Evolutionary conservation across 2,329 filamentous ascomycete genomes (phyloP).

Genomic region (Periconia macrospinosa): DNA sequence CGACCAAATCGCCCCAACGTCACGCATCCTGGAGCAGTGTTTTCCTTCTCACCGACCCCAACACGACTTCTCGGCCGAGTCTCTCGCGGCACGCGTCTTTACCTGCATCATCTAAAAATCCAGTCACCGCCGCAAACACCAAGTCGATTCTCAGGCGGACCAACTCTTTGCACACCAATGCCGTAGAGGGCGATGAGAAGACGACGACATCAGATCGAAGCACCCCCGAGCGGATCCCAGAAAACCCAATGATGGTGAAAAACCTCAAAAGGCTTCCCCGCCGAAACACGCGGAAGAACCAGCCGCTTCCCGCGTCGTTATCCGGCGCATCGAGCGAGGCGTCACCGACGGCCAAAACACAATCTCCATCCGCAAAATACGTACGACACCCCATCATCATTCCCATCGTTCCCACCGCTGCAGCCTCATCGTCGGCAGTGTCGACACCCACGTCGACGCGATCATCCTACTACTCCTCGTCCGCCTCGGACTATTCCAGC

Average conservation of each 20-base stretch:
- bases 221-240: not conserved
- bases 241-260: conserved; percentile 2
- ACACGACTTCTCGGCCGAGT: not conserved
- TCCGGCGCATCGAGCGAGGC: not conserved
- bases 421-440: not conserved
- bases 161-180: not conserved
- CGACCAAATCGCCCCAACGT: not conserved
- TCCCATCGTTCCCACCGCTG: not conserved
- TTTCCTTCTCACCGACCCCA: not conserved
- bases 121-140: not conserved
- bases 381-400: not conserved
- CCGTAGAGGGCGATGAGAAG: not conserved
- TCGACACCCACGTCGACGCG: not conserved
- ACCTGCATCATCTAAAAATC: not conserved
- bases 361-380: not conserved
- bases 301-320: not conserved
- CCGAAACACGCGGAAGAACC: not conserved
- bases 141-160: conserved; percentile 1
- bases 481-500: not conserved
- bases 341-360: not conserved
- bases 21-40: conserved; percentile 2
- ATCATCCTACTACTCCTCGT: not conserved
- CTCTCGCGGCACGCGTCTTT: not conserved
- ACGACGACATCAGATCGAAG: not conserved
- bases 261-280: conserved; percentile 4